phyloP scores from a whole-genome alignment of 2,329 filamentous ascomycete species.

The Calonectria multiphialidica region DNA sequence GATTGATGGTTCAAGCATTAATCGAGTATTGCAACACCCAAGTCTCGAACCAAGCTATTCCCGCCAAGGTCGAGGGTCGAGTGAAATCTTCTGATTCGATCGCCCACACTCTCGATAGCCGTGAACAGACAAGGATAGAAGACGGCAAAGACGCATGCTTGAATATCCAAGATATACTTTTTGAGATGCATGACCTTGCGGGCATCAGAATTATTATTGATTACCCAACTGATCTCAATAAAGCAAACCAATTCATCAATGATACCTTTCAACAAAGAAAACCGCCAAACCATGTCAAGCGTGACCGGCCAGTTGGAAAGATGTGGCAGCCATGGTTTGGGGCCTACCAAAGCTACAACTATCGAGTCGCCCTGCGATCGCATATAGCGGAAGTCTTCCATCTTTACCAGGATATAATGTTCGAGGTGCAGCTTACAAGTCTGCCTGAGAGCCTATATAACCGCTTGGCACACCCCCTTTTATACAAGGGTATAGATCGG shows the following conservation, averaged over 20 bases:
- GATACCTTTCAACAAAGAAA: background rate
- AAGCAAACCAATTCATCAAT: background rate
- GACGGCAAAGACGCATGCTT: background rate
- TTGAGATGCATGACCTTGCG: background rate
- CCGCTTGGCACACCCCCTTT: background rate
- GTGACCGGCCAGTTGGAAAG: background rate
- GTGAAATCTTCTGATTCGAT: background rate
- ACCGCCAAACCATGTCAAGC: background rate
- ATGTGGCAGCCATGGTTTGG: background rate
- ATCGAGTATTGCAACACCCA: background rate
- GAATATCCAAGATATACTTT: background rate
- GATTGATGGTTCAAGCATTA: background rate
- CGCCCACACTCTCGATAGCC: background rate
- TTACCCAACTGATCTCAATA: background rate
- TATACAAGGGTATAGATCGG: background rate
- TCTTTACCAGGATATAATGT: background rate
- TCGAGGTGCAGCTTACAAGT: background rate
- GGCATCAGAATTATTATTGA: background rate
- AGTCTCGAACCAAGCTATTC: background rate
- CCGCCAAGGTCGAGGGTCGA: background rate
- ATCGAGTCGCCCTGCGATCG: background rate
- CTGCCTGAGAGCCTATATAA: background rate
- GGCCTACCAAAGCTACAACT: background rate
- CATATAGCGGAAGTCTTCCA: background rate
- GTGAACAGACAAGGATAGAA: background rate